Percentiles rank a stretch among this genome's conserved stretches.
Evolutionary conservation across 768 basidiomycete genomes (phyloP).

Genomic region (Tylopilus intermedius): DNA sequence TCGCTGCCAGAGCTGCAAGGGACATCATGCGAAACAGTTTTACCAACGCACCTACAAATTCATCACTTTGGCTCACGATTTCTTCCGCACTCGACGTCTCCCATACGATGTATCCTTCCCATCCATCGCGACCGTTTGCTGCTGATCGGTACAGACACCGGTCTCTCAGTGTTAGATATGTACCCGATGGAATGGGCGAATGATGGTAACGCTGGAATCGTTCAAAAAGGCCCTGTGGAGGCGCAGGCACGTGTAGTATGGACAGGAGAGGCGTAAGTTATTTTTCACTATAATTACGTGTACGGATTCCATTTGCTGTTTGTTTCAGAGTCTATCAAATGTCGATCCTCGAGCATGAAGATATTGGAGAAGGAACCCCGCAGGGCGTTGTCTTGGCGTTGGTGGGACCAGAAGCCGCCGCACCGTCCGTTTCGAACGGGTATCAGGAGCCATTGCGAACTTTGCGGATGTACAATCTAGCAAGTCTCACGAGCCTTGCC

Average conservation of each 20-base stretch:
- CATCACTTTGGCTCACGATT: conserved; percentile 84
- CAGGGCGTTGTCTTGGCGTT: conserved; percentile 77
- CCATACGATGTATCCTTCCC: conserved; percentile 72
- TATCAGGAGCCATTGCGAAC: conserved; percentile 53
- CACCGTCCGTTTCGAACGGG: conserved; percentile 34
- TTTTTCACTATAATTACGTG: neutral
- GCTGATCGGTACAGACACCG: conserved; percentile 77
- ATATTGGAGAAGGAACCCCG: conserved; percentile 51
- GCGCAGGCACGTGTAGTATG: conserved; percentile 65
- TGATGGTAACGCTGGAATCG: conserved; percentile 37
- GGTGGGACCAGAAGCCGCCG: conserved; percentile 58
- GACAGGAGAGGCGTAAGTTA: conserved; percentile 68
- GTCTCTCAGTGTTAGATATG: conserved; percentile 79
- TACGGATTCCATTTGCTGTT: neutral
- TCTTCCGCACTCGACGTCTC: conserved; percentile 71
- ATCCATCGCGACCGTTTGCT: conserved; percentile 58
- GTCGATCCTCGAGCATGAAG: conserved; percentile 61
- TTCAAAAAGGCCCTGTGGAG: conserved; percentile 62
- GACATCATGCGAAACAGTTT: conserved; percentile 46
- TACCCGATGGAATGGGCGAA: conserved; percentile 65
- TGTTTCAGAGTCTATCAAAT: conserved; percentile 66
- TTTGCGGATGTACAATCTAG: conserved; percentile 80
- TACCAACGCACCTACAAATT: conserved; percentile 61
- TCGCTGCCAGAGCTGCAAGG: conserved; percentile 32
- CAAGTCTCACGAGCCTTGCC: conserved; percentile 68